Conservation (phyloP, 306 rosid genomes). For the Sechiopsis laciniata region DNA sequence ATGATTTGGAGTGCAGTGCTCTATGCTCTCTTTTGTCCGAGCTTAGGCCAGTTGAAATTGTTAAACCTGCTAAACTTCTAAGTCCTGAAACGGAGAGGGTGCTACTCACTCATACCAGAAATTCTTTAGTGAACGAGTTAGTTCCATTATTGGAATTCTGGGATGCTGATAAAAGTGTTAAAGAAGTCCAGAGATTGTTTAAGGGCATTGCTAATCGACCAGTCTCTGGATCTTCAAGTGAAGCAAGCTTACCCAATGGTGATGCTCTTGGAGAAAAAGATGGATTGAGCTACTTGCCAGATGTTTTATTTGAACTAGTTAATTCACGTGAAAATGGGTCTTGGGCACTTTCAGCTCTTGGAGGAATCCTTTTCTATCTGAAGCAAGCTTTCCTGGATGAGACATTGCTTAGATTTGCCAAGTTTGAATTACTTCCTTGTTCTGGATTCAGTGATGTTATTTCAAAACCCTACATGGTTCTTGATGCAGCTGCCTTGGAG, state of each 20-base stretch:
- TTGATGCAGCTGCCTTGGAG: conserved; percentile 88
- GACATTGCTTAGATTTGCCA: conserved; percentile 75
- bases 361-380: conserved; percentile 83
- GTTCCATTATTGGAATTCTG: conserved; percentile 75
- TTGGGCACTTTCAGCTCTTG: conserved; percentile 92
- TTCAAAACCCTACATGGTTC: conserved; percentile 84
- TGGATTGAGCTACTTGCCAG: conserved; percentile 48
- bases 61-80: conserved; percentile 72
- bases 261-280: conserved; percentile 33
- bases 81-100: conserved; percentile 78
- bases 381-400: conserved; percentile 89
- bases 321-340: conserved; percentile 43
- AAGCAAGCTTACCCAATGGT: conserved; percentile 11
- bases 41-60: conserved; percentile 88
- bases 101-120: conserved; percentile 70
- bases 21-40: conserved; percentile 76
- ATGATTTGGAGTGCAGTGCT: conserved; percentile 76
- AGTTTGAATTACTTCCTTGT: conserved; percentile 72
- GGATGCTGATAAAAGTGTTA: conserved; percentile 64
- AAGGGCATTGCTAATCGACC: conserved; percentile 27
- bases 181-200: conserved; percentile 48
- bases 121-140: conserved; percentile 78
- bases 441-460: conserved; percentile 48
- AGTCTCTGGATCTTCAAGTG: conserved; percentile 26
- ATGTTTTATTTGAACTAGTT: conserved; percentile 59